A percentile compares a stretch with the other conserved stretches of the same genome.
Evolutionary conservation across 2,329 filamentous ascomycete species (phyloP).

Genomic region (Ophiostoma triangulosporum): DNA sequence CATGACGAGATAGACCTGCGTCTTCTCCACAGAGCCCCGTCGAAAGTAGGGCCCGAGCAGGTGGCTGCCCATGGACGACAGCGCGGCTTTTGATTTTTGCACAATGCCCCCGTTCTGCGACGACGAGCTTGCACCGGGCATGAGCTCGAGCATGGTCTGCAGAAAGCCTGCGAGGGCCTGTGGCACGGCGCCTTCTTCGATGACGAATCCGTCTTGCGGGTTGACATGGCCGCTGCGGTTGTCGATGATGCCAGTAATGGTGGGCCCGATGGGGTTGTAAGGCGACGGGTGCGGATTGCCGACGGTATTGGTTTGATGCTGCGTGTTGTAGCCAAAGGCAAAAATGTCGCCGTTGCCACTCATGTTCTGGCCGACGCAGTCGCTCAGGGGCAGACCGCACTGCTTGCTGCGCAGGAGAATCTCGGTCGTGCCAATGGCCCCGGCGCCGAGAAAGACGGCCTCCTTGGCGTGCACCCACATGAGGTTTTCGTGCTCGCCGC

Average conservation of each 20-base stretch:
- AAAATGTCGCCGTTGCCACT: constrained; percentile 55
- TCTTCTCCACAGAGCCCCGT: constrained; percentile 43
- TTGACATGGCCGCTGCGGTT: constrained; percentile 37
- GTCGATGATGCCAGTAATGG: constrained; percentile 50
- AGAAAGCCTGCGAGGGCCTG: constrained; percentile 41
- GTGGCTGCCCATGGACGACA: constrained; percentile 37
- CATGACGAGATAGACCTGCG: constrained; percentile 53
- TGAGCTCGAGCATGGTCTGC: constrained; percentile 40
- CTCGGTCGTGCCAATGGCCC: constrained; percentile 51
- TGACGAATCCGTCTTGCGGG: constrained; percentile 46
- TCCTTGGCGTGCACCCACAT: constrained; percentile 56
- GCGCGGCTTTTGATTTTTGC: constrained; percentile 29
- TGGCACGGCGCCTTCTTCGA: constrained; percentile 50
- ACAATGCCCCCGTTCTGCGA: constrained; percentile 17
- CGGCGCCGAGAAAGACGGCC: constrained; percentile 53
- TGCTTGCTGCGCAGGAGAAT: constrained; percentile 46
- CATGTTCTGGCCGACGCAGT: constrained; percentile 44
- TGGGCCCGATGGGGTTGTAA: constrained; percentile 44
- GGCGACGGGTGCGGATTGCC: constrained; percentile 35
- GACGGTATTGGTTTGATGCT: constrained; percentile 42
- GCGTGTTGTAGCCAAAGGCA: constrained; percentile 50
- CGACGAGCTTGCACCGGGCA: constrained; percentile 30
- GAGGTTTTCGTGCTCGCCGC: constrained; percentile 41
- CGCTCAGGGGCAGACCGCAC: constrained; percentile 45
- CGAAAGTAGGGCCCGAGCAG: constrained; percentile 44